Evolutionary conservation across 176 grass and related monocot genomes (phyloP).

Genomic region (Oryza glaberrima): DNA sequence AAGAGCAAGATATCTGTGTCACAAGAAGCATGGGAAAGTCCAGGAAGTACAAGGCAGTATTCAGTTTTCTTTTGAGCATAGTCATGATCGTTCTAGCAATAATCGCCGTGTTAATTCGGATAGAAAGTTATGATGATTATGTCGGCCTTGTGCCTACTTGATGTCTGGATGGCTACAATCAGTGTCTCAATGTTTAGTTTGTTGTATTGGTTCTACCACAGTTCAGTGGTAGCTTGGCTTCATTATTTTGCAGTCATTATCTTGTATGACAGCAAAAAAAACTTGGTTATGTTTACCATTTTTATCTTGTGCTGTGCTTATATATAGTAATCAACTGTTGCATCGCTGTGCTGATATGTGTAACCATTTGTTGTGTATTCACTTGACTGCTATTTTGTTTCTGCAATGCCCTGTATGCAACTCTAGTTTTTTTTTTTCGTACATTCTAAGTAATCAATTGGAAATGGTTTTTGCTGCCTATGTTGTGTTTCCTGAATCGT

Average conservation of each 20-base stretch:
- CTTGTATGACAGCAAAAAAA: constrained; percentile 34
- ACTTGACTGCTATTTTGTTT: too few relatives aligned
- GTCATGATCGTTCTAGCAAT: constrained; percentile 45
- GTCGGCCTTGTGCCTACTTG: constrained; percentile 73
- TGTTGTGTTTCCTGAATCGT: not conserved
- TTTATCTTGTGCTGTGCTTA: not conserved
- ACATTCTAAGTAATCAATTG: not conserved
- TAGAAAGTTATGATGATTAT: constrained; percentile 45
- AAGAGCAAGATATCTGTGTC: constrained; percentile 28
- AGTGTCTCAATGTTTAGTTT: not conserved
- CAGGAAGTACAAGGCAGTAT: constrained; percentile 21
- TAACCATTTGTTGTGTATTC: not conserved
- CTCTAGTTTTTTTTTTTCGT: not conserved
- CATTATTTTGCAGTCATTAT: constrained; percentile 37
- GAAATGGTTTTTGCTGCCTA: not conserved
- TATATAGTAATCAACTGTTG: not conserved
- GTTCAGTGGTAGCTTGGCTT: not conserved
- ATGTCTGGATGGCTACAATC: constrained; percentile 11
- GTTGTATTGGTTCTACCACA: constrained; percentile 23
- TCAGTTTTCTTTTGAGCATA: constrained; percentile 46
- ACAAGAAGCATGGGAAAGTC: constrained; percentile 28
- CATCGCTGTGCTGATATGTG: not conserved
- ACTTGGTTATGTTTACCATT: constrained; percentile 22
- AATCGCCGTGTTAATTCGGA: constrained; percentile 48
- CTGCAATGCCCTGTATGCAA: not conserved